Base-by-base conservation (phyloP, 1,139 yeast species). In the Blastobotrys elegans region DNA sequence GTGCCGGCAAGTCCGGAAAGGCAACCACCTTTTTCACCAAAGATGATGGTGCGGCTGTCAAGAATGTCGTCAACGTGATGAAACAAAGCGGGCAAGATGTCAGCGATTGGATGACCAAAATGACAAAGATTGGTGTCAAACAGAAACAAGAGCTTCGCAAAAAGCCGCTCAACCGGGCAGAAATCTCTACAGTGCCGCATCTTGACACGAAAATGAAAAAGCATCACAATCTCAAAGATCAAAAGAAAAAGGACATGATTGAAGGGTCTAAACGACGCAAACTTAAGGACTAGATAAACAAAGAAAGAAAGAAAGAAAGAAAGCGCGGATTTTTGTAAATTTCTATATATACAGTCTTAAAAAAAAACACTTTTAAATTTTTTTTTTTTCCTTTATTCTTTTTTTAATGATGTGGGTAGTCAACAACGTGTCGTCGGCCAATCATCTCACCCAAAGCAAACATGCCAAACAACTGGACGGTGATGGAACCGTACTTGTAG, bases 371-470 rank as follows among this genome's bases (percentile, higher is more conserved):
- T 17, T 8, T 4, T 13, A 34, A 14, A 13, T 13, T n/a, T 4
- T 6, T 21, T 4, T 35, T 22, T 37, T 13, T 37, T 21, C 8
- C 13, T 37, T 7, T 37, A 24, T 18, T 20, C 16, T 14, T n/a
- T 20, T 13, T 29, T 30, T 47, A 50, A 43, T 50, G 51, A 44
- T 53, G 50, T 52, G 87, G 86, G 77, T 89, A 89, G 58, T 96
- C 96, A 64, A 87, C 83, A 54, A 89, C 62, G 65, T 84, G 64
- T 75, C 98, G 86, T 79, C 98, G 89, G 64, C 99, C 99, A 64
- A 92, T 78, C 59, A 90, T 82, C 77, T 92, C 98, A 66, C 99
- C 99, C 46, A 92, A 75, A 27, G 97, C 82, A 72, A 89, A 92
- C 69, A 89, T 79, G 55, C 97, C 99, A 58, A 87, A 75, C 54